Conservation (phyloP, 106 monocot genomes). For the Dioscorea dumetorum region DNA sequence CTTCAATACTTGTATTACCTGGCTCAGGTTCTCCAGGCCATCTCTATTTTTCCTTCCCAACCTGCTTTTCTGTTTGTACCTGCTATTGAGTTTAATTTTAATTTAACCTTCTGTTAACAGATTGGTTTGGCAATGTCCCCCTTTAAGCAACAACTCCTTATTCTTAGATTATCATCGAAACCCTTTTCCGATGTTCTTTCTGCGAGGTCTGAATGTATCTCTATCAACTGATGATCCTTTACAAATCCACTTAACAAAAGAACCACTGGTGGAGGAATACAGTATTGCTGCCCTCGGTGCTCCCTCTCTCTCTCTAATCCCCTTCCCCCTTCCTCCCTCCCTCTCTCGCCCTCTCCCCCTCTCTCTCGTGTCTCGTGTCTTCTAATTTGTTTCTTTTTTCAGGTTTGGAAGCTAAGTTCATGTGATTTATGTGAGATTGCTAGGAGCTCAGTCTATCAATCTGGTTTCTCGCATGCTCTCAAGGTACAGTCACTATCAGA, state of each 20-base stretch:
- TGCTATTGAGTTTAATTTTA: not conserved
- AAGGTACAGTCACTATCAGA: slow-evolving; percentile 40
- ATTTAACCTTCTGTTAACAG: slow-evolving; percentile 17
- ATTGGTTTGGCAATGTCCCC: slow-evolving; percentile 99
- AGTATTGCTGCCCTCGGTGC: slow-evolving; percentile 98
- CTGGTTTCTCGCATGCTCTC: slow-evolving; percentile 89
- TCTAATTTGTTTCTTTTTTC: slow-evolving; percentile 10
- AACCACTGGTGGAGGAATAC: slow-evolving; percentile 97
- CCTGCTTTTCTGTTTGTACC: not conserved
- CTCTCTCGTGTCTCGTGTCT: not conserved
- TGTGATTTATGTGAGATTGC: slow-evolving; percentile 98
- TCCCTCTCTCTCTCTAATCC: slow-evolving; percentile 16
- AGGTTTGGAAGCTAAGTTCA: slow-evolving; percentile 96
- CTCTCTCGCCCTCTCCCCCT: not conserved
- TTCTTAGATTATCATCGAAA: slow-evolving; percentile 97
- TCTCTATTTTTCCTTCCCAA: not conserved
- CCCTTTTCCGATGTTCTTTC: slow-evolving; percentile 86
- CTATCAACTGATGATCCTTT: slow-evolving; percentile 96
- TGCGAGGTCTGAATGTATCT: slow-evolving; percentile 90
- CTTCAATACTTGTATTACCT: slow-evolving; percentile 98
- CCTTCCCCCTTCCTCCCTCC: slow-evolving; percentile 5
- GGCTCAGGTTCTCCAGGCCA: slow-evolving; percentile 54
- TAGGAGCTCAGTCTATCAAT: slow-evolving; percentile 91
- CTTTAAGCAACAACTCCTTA: slow-evolving; percentile 91
- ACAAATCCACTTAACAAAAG: slow-evolving; percentile 97